phyloP scores from a whole-genome alignment of 805 yeast genomes.

The Kuraishia hungarica region DNA sequence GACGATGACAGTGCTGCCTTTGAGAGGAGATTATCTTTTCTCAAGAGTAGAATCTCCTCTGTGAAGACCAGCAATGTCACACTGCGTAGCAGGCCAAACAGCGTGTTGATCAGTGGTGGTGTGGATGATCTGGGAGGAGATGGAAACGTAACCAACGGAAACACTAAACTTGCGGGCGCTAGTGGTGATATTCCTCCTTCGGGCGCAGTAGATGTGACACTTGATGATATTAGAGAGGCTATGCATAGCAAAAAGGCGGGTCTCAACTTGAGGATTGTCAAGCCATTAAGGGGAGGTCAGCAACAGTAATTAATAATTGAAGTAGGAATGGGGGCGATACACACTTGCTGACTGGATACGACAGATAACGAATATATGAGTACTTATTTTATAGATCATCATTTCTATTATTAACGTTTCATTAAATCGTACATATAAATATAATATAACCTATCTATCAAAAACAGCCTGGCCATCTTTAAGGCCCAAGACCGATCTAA shows the following conservation, averaged over 20 bases:
- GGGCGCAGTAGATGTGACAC: neutral
- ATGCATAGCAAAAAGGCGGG: conserved; percentile 27
- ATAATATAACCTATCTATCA: conserved; percentile 21
- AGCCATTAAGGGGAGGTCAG: conserved; percentile 44
- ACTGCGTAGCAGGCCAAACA: neutral
- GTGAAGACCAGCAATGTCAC: conserved; percentile 11
- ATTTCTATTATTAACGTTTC: neutral
- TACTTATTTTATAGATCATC: neutral
- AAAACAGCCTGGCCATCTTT: conserved; percentile 64
- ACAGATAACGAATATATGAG: neutral
- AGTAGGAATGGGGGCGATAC: neutral
- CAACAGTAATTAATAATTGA: neutral
- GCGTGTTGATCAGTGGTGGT: neutral
- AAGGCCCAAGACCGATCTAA: conserved; percentile 66
- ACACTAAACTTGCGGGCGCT: neutral
- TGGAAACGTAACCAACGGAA: neutral
- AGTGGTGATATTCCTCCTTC: neutral
- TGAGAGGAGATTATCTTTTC: conserved; percentile 29
- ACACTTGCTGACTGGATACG: neutral
- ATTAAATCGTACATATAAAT: conserved; percentile 1
- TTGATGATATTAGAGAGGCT: neutral
- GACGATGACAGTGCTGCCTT: conserved; percentile 40
- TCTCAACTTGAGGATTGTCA: conserved; percentile 49
- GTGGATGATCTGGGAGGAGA: neutral
- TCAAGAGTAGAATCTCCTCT: conserved; percentile 17